Evolutionary conservation across 306 rosid species (phyloP).

Genomic region (Ochetophila trinervis): DNA sequence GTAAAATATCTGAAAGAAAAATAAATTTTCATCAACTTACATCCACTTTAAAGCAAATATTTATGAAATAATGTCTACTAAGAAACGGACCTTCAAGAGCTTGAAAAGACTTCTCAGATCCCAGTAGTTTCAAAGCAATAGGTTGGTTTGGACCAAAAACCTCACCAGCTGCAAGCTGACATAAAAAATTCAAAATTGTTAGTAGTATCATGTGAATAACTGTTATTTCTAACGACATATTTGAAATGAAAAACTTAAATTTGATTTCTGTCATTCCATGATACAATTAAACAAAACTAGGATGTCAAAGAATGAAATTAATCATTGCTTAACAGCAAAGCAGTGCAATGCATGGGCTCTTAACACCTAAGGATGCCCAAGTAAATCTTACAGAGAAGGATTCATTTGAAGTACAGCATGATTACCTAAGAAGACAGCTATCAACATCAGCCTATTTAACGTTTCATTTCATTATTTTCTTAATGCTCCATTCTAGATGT

Average conservation of each 20-base stretch:
- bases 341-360: too few relatives aligned
- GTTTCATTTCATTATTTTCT: neutral
- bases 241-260: neutral
- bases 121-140: conserved; percentile 78
- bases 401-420: neutral
- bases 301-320: neutral
- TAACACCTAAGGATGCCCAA: too few relatives aligned
- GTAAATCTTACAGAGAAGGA: too few relatives aligned
- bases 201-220: neutral
- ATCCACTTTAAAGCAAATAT: neutral
- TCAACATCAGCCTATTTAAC: neutral
- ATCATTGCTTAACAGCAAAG: too few relatives aligned
- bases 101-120: conserved; percentile 84
- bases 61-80: neutral
- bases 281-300: neutral
- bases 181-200: conserved; percentile 15
- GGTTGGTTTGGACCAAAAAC: conserved; percentile 96
- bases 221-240: too few relatives aligned
- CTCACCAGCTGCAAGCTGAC: conserved; percentile 92
- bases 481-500: neutral
- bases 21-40: neutral
- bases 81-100: conserved; percentile 86
- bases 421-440: neutral
- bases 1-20: neutral
- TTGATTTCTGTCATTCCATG: neutral